Evolutionary conservation across 768 basidiomycete species (phyloP), one percentile per base, ranked within the genome.

Genomic region (Serendipita sp.): DNA sequence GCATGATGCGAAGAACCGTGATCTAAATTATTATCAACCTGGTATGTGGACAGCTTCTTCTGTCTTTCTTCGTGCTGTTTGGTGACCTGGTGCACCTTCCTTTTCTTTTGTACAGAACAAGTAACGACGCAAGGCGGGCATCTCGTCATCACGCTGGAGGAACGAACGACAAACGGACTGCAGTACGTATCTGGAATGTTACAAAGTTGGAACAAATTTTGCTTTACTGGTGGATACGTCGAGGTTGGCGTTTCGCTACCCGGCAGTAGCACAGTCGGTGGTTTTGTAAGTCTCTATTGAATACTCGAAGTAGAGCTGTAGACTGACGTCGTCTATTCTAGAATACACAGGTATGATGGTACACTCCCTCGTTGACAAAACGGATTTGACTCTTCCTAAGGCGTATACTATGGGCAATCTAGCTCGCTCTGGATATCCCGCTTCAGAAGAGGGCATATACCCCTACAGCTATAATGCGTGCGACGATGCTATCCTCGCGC

Each of bases 351-450:
- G 56, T 41, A 41, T 41, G 41, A 5, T 7, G 41, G 41, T 13
- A 13, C 41, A 7, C 41, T 41, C 13, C 41, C 13, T 13, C 3
- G 1, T 13, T 41, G 41, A 41, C 13, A 7, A 7, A 5, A 41
- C 3, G 41, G 5, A 7, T 41, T 41, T 13, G 13, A 41, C 41
- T 41, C 5, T 41, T 41, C 13, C 68, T 82, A 41, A 41, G 41
- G 41, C 81, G 1, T 92, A 91, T 91, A 89, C 87, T 18, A 87
- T 88, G 85, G 91, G 91, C 1, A 95, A 93, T 71, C 79, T 93
- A 3, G 91, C 83, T 0, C 76, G 92, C 45, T 83, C 91, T 0
- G 92, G 91, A 3, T 92, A 88, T 72, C 76, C 82, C 3, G 88
- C 85, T 0, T 83, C 88, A 1, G 86, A 86, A 0, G 89, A 92